These are phyloP conservation scores for Fusarium cicatricum DNA, from an alignment of 2,329 filamentous ascomycete genomes.

Conservation along the genomic window DNA sequence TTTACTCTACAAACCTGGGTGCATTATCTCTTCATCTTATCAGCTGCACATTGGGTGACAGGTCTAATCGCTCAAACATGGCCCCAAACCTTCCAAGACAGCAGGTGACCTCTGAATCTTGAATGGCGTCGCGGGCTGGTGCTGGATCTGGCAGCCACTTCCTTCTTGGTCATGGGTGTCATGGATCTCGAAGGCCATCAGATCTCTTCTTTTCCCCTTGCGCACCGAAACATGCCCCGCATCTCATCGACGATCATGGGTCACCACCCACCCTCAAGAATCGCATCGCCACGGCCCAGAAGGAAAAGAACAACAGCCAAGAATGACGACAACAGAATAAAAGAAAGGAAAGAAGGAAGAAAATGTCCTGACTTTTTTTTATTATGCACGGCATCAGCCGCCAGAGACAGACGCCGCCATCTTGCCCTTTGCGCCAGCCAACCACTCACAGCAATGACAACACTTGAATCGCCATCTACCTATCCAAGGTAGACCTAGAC, in stretches of 20 bases:
- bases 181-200: constrained; percentile 20
- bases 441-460: constrained; percentile 9
- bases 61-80: no score
- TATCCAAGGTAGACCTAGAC: no score
- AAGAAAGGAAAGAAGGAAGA: constrained; percentile 6
- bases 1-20: no score
- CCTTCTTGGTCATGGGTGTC: constrained; percentile 12
- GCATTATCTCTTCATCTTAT: no score
- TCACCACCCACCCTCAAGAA: constrained; percentile 12
- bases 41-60: no score
- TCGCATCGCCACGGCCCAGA: constrained; percentile 22
- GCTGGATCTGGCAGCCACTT: constrained; percentile 13
- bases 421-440: constrained; percentile 5
- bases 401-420: no score
- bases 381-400: constrained; percentile 19
- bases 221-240: constrained; percentile 20
- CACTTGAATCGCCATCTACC: constrained; percentile 15
- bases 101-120: no score
- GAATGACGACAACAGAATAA: constrained; percentile 29
- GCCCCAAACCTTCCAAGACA: no score
- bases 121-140: constrained; percentile 8
- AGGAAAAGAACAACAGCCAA: constrained; percentile 12
- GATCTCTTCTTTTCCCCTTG: constrained; percentile 31
- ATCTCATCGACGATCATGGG: constrained; percentile 30
- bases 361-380: constrained; percentile 6